phyloP scores from a whole-genome alignment of 208 protist genomes.

The Crithidia expoeki region DNA sequence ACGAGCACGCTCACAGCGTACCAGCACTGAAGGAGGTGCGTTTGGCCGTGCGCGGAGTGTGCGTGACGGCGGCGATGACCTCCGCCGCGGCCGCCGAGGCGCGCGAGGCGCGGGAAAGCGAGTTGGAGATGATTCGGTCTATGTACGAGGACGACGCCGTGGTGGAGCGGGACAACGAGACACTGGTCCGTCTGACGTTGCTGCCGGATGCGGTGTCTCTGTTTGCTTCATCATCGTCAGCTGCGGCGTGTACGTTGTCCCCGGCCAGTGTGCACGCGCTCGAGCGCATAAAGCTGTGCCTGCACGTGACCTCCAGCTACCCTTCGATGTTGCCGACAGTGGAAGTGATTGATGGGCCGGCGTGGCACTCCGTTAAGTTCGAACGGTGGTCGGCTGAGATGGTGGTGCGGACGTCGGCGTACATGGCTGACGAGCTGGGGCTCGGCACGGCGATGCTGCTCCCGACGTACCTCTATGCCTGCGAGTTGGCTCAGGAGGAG shows the following conservation, averaged over 20 bases:
- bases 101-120: conserved; percentile 44
- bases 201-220: conserved; percentile 37
- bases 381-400: conserved; percentile 65
- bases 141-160: conserved; percentile 79
- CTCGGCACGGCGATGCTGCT: conserved; percentile 61
- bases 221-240: conserved; percentile 52
- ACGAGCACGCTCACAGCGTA: conserved; percentile 88
- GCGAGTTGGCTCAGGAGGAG: conserved; percentile 41
- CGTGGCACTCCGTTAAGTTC: conserved; percentile 45
- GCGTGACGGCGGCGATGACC: conserved; percentile 27
- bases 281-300: conserved; percentile 45
- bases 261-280: conserved; percentile 30
- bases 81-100: conserved; percentile 23
- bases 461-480: conserved; percentile 61
- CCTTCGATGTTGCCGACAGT: conserved; percentile 53
- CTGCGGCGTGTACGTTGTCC: conserved; percentile 16
- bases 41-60: conserved; percentile 44
- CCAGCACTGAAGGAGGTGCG: conserved; percentile 60
- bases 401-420: conserved; percentile 37
- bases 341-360: conserved; percentile 52
- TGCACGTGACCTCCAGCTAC: conserved; percentile 58
- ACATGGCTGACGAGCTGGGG: conserved; percentile 60
- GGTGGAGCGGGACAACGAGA: conserved; percentile 4
- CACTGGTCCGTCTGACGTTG: conserved; percentile 25
- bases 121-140: conserved; percentile 75